A percentile compares a stretch with the other conserved stretches of the same genome.
Evolutionary conservation across 2,329 filamentous ascomycete species (phyloP).

Genomic region (Penicillium sclerotigenum): DNA sequence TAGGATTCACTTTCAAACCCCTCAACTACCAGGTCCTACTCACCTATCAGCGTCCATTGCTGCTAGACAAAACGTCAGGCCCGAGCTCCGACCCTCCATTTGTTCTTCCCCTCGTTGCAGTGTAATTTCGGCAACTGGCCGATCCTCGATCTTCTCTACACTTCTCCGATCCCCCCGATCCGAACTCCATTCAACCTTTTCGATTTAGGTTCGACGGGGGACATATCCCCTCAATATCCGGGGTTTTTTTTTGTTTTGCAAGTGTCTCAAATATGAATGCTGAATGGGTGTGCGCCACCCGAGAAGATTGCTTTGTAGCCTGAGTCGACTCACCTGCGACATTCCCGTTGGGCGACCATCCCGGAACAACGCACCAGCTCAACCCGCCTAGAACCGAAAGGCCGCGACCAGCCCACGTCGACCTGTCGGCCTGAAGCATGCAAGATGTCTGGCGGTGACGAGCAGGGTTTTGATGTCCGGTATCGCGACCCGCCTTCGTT

Average conservation of each 20-base stretch:
- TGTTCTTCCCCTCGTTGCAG: conserved; percentile 7
- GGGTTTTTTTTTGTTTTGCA: conserved; percentile 1
- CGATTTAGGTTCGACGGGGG: conserved; percentile 12
- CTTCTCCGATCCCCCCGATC: conserved; percentile 5
- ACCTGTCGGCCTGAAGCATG: conserved; percentile 31
- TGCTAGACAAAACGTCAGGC: conserved; percentile 28
- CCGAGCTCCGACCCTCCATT: conserved; percentile 16
- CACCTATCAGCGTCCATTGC: conserved; percentile 17
- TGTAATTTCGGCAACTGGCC: conserved; percentile 9
- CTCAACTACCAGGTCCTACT: background rate
- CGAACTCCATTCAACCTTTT: conserved; percentile 4
- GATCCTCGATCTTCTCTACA: conserved; percentile 5
- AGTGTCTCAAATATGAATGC: conserved; percentile 36
- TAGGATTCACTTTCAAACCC: conserved; percentile 7
- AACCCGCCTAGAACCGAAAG: conserved; percentile 30
- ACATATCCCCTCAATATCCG: conserved; percentile 11
- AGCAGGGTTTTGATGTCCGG: conserved; percentile 39
- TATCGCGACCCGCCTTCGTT: conserved; percentile 30
- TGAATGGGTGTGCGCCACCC: conserved; percentile 36
- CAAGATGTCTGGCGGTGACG: conserved; percentile 46
- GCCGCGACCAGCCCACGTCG: conserved; percentile 32
- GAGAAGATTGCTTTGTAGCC: conserved; percentile 40
- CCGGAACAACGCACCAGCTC: conserved; percentile 40
- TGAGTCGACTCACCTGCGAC: conserved; percentile 36
- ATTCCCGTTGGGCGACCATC: conserved; percentile 34